These are phyloP conservation scores for Rhizophora mangle DNA, from an alignment of 345 rosid species.

Conservation along the genomic window DNA sequence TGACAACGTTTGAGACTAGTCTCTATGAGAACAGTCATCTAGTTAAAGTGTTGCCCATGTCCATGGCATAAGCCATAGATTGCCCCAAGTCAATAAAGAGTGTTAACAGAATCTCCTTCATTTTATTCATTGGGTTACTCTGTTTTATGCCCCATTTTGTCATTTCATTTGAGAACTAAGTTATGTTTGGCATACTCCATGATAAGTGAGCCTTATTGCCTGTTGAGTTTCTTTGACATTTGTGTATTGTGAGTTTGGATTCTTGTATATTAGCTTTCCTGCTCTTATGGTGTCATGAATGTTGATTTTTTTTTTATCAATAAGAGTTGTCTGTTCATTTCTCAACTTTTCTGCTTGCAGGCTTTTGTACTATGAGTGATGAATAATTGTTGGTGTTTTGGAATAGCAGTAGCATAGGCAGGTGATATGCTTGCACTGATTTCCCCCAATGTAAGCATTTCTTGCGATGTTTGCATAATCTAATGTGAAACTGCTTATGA, in stretches of 20 bases:
- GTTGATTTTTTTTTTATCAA: not conserved
- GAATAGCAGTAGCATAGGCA: not conserved
- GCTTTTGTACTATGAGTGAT: not conserved
- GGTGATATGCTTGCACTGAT: not conserved
- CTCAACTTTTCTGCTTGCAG: slow-evolving; percentile 6
- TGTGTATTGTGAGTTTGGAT: too few species aligned
- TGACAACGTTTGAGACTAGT: too few species aligned
- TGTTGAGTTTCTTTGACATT: too few species aligned
- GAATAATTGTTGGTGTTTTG: not conserved
- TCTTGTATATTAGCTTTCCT: not conserved
- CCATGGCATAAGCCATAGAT: not conserved
- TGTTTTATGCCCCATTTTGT: not conserved
- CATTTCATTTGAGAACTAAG: too few species aligned
- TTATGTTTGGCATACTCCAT: too few species aligned
- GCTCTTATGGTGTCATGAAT: not conserved
- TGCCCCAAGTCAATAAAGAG: not conserved
- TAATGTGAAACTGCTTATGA: too few species aligned
- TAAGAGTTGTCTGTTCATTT: not conserved
- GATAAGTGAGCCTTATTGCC: too few species aligned
- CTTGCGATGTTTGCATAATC: too few species aligned
- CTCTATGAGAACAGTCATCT: too few species aligned
- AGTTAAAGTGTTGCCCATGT: not conserved
- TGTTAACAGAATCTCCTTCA: too few species aligned
- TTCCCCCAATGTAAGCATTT: not conserved
- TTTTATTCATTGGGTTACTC: not conserved